Evolutionary conservation across 2,329 filamentous ascomycete species (phyloP), one percentile per base, ranked within the genome.

Genomic region (Ceratocystis eucalypticola): DNA sequence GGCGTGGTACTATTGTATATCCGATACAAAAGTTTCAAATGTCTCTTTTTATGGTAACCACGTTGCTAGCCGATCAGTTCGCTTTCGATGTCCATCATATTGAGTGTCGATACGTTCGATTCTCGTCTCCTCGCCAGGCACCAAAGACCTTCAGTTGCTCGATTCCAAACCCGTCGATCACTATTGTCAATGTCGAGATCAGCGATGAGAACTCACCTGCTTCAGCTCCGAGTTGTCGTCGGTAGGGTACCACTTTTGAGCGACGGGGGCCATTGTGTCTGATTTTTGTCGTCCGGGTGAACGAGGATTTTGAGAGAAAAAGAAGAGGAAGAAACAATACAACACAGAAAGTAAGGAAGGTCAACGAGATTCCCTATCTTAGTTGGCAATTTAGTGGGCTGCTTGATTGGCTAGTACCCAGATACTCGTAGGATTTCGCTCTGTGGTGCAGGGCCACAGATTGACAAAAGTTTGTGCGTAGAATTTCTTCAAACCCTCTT

Each of bases 231-330:
- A 78, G 77, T 93, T 89, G 80, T 96, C 93, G 80, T 95, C 89
- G 77, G 91, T 89, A 79, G 91, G 90, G 84, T 99, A 99, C 91
- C 93, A 99, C 84, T 96, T 97, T 85, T 89, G 87, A 76, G 93
- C 93, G 89, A 95, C 96, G 81, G 96, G 72, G 82, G 83, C 67
- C 67, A 68, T 68, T 68, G 64, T 68, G 67, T 64, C 77, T 80
- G 79, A 77, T 75, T 76, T 72, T 71, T 73, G 70, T 74, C 70
- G 72, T 67, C 66, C 66, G 64, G 59, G 64, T 66, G 64, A 68
- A 68, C 66, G 66, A 65, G 61, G 46, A 62, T 67, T 67, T 62
- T 62, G 61, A 61, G 64, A 61, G 61, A 64, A 63, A 68, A 68
- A 68, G 63, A 68, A 64, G 65, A 67, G 65, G 66, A 66, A 66